phyloP scores from a whole-genome alignment of 225 moss, liverwort and hornwort species.

The Sphagnum tenellum region DNA sequence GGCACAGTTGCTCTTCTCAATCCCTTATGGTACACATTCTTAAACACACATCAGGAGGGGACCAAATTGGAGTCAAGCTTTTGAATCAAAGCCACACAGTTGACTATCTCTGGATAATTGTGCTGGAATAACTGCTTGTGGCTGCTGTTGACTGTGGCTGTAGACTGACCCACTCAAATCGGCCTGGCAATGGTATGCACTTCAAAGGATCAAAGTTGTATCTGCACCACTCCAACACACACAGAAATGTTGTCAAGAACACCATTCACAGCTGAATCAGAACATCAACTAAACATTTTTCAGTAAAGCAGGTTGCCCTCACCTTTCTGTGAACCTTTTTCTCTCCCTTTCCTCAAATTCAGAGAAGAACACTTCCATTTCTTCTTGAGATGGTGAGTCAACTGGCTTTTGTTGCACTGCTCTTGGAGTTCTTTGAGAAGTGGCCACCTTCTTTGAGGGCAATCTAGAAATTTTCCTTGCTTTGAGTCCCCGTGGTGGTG shows the following conservation, averaged over 20 bases:
- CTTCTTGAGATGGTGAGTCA: conserved; percentile 17
- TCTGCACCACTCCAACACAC: conserved; percentile 10
- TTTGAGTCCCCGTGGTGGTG: conserved; percentile 5
- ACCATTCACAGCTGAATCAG: neutral
- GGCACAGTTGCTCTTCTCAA: neutral
- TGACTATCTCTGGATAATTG: conserved; percentile 15
- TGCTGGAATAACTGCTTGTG: conserved; percentile 9
- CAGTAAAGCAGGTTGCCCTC: too few species aligned
- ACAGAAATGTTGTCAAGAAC: neutral
- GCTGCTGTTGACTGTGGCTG: conserved; percentile 2
- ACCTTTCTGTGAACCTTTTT: conserved; percentile 32
- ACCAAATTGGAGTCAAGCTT: neutral
- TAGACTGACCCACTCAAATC: conserved; percentile 25
- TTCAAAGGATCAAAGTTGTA: conserved; percentile 35
- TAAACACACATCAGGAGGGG: neutral
- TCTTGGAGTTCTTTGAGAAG: conserved; percentile 11
- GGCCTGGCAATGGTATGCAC: conserved; percentile 28
- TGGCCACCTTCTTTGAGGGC: conserved; percentile 17
- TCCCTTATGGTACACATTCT: conserved; percentile 8
- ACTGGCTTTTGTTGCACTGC: conserved; percentile 24
- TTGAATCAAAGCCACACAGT: conserved; percentile 15
- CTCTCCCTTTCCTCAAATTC: conserved; percentile 24
- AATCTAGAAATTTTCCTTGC: conserved; percentile 14
- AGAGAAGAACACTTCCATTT: conserved; percentile 28
- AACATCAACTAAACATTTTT: neutral